Conservation (phyloP, 1,139 yeast species). For the Candida neerlandica region DNA sequence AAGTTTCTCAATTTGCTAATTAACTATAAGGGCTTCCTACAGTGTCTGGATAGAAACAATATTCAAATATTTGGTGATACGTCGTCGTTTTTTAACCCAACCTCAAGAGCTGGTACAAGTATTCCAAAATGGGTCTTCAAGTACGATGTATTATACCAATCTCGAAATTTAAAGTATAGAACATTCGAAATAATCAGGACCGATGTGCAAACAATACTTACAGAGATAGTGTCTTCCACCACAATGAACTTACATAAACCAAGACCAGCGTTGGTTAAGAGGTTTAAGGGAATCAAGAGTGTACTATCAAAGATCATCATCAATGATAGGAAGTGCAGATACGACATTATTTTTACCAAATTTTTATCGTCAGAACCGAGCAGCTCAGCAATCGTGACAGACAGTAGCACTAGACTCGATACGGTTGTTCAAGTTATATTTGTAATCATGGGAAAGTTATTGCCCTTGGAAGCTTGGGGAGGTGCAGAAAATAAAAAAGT, state of each 20-base stretch:
- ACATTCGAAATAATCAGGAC: slow-evolving; percentile 1
- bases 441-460: slow-evolving; percentile 44
- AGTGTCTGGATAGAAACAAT: slow-evolving; percentile 15
- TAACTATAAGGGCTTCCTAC: slow-evolving; percentile 27
- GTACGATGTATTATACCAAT: slow-evolving; percentile 4
- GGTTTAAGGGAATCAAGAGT: slow-evolving; percentile 9
- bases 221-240: background rate
- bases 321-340: slow-evolving; percentile 29
- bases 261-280: slow-evolving; percentile 4
- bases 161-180: background rate
- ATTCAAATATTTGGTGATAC: slow-evolving; percentile 42
- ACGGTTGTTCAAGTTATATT: slow-evolving; percentile 44
- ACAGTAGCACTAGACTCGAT: slow-evolving; percentile 24
- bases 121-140: slow-evolving; percentile 5
- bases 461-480: slow-evolving; percentile 64
- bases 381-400: slow-evolving; percentile 17
- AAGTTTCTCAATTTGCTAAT: slow-evolving; percentile 35
- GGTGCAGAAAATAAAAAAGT: slow-evolving; percentile 46
- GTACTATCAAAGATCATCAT: slow-evolving; percentile 13
- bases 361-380: slow-evolving; percentile 7
- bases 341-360: slow-evolving; percentile 17
- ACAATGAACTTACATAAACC: background rate
- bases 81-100: background rate
- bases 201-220: background rate
- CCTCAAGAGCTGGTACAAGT: background rate